These are phyloP conservation scores for Neonectria ditissima DNA, from an alignment of 2,329 filamentous ascomycete genomes.

Conservation along the genomic window DNA sequence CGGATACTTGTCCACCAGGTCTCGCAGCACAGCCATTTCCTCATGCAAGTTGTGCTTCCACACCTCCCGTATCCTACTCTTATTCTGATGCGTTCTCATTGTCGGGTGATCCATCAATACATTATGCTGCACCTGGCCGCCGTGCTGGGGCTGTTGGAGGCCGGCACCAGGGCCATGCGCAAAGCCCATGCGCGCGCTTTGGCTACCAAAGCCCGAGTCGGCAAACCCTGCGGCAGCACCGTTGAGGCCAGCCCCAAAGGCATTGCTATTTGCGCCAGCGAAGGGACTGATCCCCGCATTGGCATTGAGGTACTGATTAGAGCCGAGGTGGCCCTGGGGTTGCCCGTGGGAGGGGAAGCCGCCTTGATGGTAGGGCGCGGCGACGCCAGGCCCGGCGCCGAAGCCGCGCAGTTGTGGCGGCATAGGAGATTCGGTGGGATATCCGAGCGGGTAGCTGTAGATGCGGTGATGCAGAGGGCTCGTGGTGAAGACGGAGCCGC, in stretches of 20 bases:
- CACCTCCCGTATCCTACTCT: constrained; percentile 91
- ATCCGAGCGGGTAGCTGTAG: neutral
- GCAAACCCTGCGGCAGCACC: constrained; percentile 70
- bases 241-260: constrained; percentile 68
- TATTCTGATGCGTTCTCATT: constrained; percentile 68
- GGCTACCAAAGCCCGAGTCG: constrained; percentile 82
- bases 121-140: constrained; percentile 55
- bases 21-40: constrained; percentile 87
- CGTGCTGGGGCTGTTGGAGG: constrained; percentile 70
- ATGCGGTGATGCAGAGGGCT: neutral
- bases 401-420: constrained; percentile 55
- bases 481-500: neutral
- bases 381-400: constrained; percentile 52
- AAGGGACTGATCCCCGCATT: constrained; percentile 78
- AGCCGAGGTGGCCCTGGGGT: constrained; percentile 67
- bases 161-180: constrained; percentile 68
- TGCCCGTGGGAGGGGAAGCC: constrained; percentile 67
- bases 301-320: constrained; percentile 78
- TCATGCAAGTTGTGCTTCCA: constrained; percentile 93
- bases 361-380: constrained; percentile 56
- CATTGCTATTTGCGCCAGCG: constrained; percentile 63
- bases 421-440: constrained; percentile 42
- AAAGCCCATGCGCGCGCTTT: constrained; percentile 90
- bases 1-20: constrained; percentile 88
- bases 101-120: constrained; percentile 57